Base-by-base conservation (phyloP, 345 rosid species). In the Linum lewisii region DNA sequence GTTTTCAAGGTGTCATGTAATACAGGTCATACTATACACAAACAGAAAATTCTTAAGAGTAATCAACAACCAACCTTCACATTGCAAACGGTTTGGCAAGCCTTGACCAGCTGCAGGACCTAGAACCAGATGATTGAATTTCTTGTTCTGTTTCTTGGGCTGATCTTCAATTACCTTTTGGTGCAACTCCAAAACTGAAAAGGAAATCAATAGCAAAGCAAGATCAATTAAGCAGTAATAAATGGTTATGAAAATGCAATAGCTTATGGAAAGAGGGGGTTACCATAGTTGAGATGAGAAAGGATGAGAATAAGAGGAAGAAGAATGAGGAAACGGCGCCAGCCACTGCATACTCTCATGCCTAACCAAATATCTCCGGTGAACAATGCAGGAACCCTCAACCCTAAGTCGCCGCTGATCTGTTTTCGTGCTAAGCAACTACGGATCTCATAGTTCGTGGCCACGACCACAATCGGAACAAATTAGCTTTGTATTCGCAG, bases 21-120 rank as follows among this genome's bases (percentile, higher is more conserved):
- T n/a, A n/a, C n/a, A n/a, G n/a, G n/a, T n/a, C n/a, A n/a, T n/a
- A n/a, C n/a, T n/a, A n/a, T 29, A 29, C 34, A 4, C 34, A 4
- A 8, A 29, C 7, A 29, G 7, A 4, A 8, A 16, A 42, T 6
- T 42, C 13, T 7, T 16, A 42, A 42, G 14, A 11, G 14, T 42
- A 1, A 7, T 16, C 47, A 42, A 11, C 9, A 3, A 54, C 21
- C 45, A 72, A 93, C 96, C 95, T 82, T 57, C 78, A 70, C 97
- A 89, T 57, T 89, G 95, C 72, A 89, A 73, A 36, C 96, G 91
- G 64, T 89, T 74, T 1, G 77, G 80, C 61, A 85, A 80, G 76
- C 97, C 96, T 75, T 77, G 76, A 37, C 96, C 99, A 56, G 97
- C 84, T 15, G 78, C 78, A 37, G 81, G 81, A 10, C 81, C 99